Base-by-base conservation (phyloP, 768 basidiomycete genomes). In the Rubroboletus satanas region DNA sequence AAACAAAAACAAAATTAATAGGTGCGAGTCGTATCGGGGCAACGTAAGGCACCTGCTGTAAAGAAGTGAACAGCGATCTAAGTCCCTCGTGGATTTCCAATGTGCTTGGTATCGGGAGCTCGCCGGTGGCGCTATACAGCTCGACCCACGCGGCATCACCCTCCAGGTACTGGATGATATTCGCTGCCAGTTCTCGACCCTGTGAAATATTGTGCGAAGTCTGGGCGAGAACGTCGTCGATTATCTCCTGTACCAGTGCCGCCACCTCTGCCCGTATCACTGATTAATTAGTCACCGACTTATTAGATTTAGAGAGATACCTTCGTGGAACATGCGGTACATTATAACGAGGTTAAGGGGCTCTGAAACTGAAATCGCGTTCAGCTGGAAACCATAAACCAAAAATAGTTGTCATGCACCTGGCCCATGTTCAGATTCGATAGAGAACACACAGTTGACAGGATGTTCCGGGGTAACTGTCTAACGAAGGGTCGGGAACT, bases 311-410 rank as follows among this genome's bases (percentile, higher is more conserved):
- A 47, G 42, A 51, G 11, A 36, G 67, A 43, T 55, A 92, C 93
- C 93, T 78, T 95, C 91, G 18, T 85, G 84, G 26, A 96, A 72
- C 74, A 85, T 84, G 36, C 90, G 83, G 70, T 93, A 97, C 47
- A 74, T 78, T 54, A 97, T 85, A 23, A 78, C 72, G 32, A 96
- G 73, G 26, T 70, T 75, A 39, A 90, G 71, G 1, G 84, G 74
- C 53, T 89, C 86, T 45, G 78, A 74, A 18, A 84, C 90, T 90
- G 62, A 23, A 49, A 49, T 17, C 15, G 5, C 23, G 32, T n/a
- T 56, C 55, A 56, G 56, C 17, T 36, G n/a, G 31, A 51, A 32
- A 47, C 4, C n/a, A 49, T 54, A 65, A 35, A 10, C 35, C 18
- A 37, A 55, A 41, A 49, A 35, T 37, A 28, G 7, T 37, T 32